phyloP scores from a whole-genome alignment of 768 basidiomycete genomes.

The Podaxis sp. region DNA sequence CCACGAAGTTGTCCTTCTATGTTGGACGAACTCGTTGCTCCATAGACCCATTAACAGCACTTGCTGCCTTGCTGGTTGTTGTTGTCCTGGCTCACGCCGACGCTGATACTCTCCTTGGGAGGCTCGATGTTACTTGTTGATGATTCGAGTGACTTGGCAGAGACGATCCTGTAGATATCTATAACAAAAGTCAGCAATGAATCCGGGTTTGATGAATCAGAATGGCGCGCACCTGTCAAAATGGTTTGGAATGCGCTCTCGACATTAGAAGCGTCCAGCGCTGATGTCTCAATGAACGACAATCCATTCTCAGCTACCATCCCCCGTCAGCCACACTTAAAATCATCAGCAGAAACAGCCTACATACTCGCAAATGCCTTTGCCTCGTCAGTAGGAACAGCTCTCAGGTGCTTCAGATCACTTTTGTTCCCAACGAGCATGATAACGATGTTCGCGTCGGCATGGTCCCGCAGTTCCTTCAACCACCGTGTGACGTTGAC shows the following conservation, averaged over 20 bases:
- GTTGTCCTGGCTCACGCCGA: conserved; percentile 72
- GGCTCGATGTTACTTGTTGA: conserved; percentile 75
- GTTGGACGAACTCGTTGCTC: not conserved
- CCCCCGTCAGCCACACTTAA: conserved; percentile 8
- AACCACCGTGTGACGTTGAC: conserved; percentile 94
- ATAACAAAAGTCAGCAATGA: conserved; percentile 12
- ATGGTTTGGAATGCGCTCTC: conserved; percentile 97
- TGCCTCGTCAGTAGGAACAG: conserved; percentile 97
- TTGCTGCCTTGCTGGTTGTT: conserved; percentile 53
- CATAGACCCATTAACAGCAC: conserved; percentile 52
- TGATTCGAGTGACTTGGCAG: conserved; percentile 91
- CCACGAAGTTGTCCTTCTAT: conserved; percentile 11
- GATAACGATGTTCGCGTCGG: conserved; percentile 90
- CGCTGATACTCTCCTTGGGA: conserved; percentile 83
- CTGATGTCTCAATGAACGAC: conserved; percentile 98
- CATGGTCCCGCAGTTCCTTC: conserved; percentile 95
- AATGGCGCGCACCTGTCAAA: conserved; percentile 66
- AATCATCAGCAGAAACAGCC: not conserved
- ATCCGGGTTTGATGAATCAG: not conserved
- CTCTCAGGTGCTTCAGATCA: conserved; percentile 96
- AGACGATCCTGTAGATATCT: conserved; percentile 99
- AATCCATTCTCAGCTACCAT: conserved; percentile 81
- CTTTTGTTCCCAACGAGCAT: conserved; percentile 99
- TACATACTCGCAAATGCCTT: conserved; percentile 83
- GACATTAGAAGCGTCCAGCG: conserved; percentile 99